Percentiles rank a stretch among this genome's conserved stretches.
These are phyloP conservation scores for Cryoendolithus antarcticus DNA, from an alignment of 2,329 filamentous ascomycete genomes.

Conservation along the genomic window DNA sequence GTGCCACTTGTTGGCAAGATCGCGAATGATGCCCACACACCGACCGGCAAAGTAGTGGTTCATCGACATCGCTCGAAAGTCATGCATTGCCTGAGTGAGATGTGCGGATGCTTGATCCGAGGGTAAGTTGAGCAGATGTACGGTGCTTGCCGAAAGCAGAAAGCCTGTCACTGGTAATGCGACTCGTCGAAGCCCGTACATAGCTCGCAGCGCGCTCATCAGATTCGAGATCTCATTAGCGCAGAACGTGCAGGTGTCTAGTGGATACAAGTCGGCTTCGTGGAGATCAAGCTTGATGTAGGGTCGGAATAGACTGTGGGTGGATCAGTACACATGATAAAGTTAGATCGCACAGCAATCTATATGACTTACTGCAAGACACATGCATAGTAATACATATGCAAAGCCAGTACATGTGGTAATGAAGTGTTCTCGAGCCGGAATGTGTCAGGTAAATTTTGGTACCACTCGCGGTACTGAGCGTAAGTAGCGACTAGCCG, in stretches of 20 bases:
- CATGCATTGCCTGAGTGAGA: conserved; percentile 30
- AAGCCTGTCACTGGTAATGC: conserved; percentile 28
- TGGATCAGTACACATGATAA: too few relatives aligned
- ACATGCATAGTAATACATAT: conserved; percentile 25
- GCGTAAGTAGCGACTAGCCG: conserved; percentile 53
- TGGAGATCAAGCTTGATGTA: conserved; percentile 50
- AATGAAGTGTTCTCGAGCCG: conserved; percentile 57
- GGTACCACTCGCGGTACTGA: conserved; percentile 61
- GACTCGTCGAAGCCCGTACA: conserved; percentile 31
- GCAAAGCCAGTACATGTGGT: conserved; percentile 57
- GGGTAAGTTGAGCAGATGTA: conserved; percentile 34
- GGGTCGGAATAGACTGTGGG: conserved; percentile 58
- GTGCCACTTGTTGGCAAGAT: conserved; percentile 32
- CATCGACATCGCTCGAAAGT: conserved; percentile 29
- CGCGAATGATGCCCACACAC: conserved; percentile 30
- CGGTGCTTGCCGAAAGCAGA: conserved; percentile 30
- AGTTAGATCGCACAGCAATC: too few relatives aligned
- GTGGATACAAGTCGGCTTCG: conserved; percentile 50
- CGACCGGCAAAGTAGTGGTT: conserved; percentile 33
- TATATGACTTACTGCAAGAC: conserved; percentile 56
- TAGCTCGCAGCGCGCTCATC: conserved; percentile 29
- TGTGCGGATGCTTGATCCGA: conserved; percentile 24
- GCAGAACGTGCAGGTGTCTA: conserved; percentile 49
- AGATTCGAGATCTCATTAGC: conserved; percentile 33
- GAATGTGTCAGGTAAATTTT: conserved; percentile 51